Conservation (phyloP, 495 filamentous ascomycete species). For the Poronia punctata region DNA sequence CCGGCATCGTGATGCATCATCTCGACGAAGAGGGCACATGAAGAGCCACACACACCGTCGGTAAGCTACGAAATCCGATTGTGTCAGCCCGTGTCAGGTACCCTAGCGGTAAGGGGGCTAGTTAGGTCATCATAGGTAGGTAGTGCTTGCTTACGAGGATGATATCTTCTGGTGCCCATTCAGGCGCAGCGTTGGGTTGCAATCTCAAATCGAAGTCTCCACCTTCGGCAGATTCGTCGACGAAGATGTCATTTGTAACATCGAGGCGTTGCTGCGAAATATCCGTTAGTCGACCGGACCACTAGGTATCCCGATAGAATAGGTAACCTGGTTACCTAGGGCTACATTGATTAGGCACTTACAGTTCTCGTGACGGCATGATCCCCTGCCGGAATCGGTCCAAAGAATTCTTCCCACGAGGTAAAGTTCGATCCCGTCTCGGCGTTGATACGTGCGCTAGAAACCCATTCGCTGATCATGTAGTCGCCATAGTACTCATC, state of each 20-base stretch:
- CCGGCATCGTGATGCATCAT: conserved; percentile 48
- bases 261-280: conserved; percentile 47
- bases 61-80: conserved; percentile 20
- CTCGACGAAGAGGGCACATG: conserved; percentile 51
- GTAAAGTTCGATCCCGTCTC: conserved; percentile 38
- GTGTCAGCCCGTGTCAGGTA: too few species aligned
- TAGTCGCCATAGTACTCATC: conserved; percentile 19
- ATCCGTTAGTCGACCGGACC: too few species aligned
- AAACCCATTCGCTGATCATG: conserved; percentile 34
- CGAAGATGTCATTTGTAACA: conserved; percentile 40
- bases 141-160: conserved; percentile 25
- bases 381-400: conserved; percentile 33
- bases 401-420: conserved; percentile 49
- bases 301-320: too few species aligned
- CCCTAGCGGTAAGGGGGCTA: too few species aligned
- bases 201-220: conserved; percentile 27
- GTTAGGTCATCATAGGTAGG: not conserved
- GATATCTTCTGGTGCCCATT: conserved; percentile 46
- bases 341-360: too few species aligned
- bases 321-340: too few species aligned
- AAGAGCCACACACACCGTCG: conserved; percentile 52
- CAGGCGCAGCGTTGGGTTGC: conserved; percentile 27
- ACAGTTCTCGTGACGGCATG: conserved; percentile 39
- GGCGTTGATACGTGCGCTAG: conserved; percentile 35
- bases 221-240: conserved; percentile 7